These are phyloP conservation scores for Suhomyces faveliae DNA, from an alignment of 805 yeast genomes.

Conservation along the genomic window DNA sequence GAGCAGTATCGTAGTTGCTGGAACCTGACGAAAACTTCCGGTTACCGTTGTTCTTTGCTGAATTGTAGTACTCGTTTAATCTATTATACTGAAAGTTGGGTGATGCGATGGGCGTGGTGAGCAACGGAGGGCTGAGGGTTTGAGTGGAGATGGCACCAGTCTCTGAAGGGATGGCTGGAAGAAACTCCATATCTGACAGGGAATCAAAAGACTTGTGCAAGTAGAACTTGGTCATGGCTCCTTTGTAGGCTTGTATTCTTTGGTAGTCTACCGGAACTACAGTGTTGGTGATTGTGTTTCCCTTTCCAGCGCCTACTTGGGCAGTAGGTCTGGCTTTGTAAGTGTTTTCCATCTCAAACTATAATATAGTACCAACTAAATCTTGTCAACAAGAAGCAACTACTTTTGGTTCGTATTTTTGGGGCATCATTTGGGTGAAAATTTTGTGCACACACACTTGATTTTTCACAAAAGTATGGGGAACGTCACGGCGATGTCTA, in stretches of 20 bases:
- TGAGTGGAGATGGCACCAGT: background rate
- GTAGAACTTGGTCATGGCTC: constrained; percentile 51
- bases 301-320: background rate
- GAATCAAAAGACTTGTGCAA: constrained; percentile 67
- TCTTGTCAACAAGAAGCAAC: background rate
- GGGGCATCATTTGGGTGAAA: constrained; percentile 1
- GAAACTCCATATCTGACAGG: constrained; percentile 69
- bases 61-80: constrained; percentile 8
- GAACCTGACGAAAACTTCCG: constrained; percentile 3
- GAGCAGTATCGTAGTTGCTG: background rate
- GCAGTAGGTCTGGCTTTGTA: background rate
- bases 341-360: background rate
- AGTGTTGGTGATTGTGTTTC: background rate
- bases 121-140: constrained; percentile 1
- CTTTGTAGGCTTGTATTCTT: constrained; percentile 16
- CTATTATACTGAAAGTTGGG: constrained; percentile 11
- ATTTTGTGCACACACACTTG: constrained; percentile 1
- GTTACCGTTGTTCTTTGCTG: constrained; percentile 2
- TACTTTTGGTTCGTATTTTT: background rate
- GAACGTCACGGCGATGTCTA: background rate
- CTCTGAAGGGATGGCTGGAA: constrained; percentile 25
- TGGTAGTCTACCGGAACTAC: constrained; percentile 2
- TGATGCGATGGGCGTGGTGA: constrained; percentile 10
- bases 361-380: background rate
- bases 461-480: background rate